Evolutionary conservation across 371 early-diverging fungal species (phyloP), one percentile per base, ranked within the genome.

Genomic region (Zopfochytrium polystomum): DNA sequence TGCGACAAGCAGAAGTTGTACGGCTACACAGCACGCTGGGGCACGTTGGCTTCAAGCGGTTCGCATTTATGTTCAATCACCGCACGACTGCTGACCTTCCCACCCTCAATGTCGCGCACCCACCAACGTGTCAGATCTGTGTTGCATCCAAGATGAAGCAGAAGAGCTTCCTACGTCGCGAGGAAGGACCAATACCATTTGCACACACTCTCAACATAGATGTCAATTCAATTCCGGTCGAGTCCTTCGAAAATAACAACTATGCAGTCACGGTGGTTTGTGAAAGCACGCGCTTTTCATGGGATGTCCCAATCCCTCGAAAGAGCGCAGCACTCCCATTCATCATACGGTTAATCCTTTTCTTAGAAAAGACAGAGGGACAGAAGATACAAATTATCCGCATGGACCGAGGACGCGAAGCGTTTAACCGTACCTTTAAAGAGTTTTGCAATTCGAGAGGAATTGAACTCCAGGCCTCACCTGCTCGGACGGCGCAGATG

Each of bases 81-180:
- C 7, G 18, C 38, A 38, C 38, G 11, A 38, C 38, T 11, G 7
- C 38, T 38, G 38, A 38, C 38, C 18, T 38, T 11, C 38, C 38
- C 7, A 38, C 7, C 38, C 18, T 38, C 38, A 38, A 38, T 38
- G 38, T 38, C 11, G 18, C 11, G 18, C 38, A 38, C 18, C 11
- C 38, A 38, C 38, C 38, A 38, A 38, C 38, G 38, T 18, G 38
- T n/a, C n/a, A n/a, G n/a, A n/a, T n/a, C n/a, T n/a, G n/a, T n/a
- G n/a, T n/a, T n/a, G n/a, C n/a, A n/a, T n/a, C n/a, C n/a, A 38
- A 38, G 18, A 7, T 38, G 18, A 38, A 38, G 38, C 38, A 38
- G 38, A 7, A 18, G 18, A 38, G 11, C 7, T 38, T 38, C 18
- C 11, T 18, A 18, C 38, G 18, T 18, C 38, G 18, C 38, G 18